These are phyloP conservation scores for Antarctomyces pellizariae DNA, from an alignment of 495 filamentous ascomycete genomes.

Conservation along the genomic window DNA sequence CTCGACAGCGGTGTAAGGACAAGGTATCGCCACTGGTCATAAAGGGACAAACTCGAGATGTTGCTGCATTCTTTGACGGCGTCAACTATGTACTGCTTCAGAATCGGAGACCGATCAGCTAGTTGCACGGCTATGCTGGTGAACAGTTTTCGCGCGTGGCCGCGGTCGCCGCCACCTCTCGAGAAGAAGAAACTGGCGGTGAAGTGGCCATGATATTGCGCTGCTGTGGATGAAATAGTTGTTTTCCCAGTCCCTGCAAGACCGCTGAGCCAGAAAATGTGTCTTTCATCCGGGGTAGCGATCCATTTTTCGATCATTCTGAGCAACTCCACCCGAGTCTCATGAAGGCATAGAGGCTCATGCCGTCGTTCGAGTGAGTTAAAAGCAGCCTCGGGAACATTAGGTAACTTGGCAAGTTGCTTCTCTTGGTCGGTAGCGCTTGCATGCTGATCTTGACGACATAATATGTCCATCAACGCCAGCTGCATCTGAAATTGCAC, in stretches of 20 bases:
- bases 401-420: conserved; percentile 2
- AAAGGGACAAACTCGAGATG: conserved; percentile 5
- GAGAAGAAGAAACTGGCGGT: conserved; percentile 5
- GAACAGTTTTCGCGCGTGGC: conserved; percentile 1
- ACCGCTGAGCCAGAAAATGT: conserved; percentile 18
- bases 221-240: conserved; percentile 6
- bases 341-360: conserved; percentile 3
- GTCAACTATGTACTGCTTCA: conserved; percentile 3
- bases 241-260: conserved; percentile 23
- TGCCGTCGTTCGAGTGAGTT: conserved; percentile 4
- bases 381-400: conserved; percentile 4
- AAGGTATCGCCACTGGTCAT: conserved; percentile 9
- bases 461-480: too few species aligned
- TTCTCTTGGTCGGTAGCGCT: too few species aligned
- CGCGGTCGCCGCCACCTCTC: conserved; percentile 1
- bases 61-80: conserved; percentile 4
- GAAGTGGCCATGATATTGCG: too few species aligned
- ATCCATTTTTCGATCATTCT: conserved; percentile 4
- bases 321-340: conserved; percentile 6
- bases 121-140: conserved; percentile 2
- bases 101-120: not conserved
- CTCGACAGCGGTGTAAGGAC: conserved; percentile 7
- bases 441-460: too few species aligned
- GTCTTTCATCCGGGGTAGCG: conserved; percentile 1
- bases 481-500: too few species aligned